These are phyloP conservation scores for Candida schatavii DNA, from an alignment of 805 yeast genomes.

Conservation along the genomic window DNA sequence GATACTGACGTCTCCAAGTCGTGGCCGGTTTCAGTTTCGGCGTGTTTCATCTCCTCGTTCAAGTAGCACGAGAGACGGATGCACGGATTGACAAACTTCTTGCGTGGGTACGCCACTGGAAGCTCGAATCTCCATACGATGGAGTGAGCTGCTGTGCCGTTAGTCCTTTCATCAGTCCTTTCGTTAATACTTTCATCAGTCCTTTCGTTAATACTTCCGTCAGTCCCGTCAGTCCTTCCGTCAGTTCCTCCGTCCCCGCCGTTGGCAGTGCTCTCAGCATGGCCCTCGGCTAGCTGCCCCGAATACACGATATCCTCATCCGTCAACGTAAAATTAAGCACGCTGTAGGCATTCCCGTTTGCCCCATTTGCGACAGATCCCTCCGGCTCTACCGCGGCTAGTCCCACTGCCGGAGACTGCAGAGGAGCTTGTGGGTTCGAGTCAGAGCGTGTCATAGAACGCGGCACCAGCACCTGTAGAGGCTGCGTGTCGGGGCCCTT, in stretches of 20 bases:
- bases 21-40: not conserved
- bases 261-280: not conserved
- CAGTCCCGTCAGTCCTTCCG: no score
- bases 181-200: not conserved
- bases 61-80: constrained; percentile 19
- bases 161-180: constrained; percentile 3
- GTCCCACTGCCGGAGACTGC: constrained; percentile 4
- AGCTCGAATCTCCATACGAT: constrained; percentile 29
- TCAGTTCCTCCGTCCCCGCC: not conserved
- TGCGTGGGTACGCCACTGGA: constrained; percentile 29
- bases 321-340: not conserved
- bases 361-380: not conserved
- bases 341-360: not conserved
- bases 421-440: constrained; percentile 15
- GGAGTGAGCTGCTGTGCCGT: constrained; percentile 10
- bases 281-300: not conserved
- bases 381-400: not conserved
- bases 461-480: not conserved
- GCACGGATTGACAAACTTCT: constrained; percentile 24
- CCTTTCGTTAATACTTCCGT: no score
- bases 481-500: not conserved
- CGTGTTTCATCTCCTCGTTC: constrained; percentile 7
- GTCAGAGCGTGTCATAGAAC: no score
- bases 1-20: not conserved
- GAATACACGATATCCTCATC: constrained; percentile 10